Evolutionary conservation across 108 stramenopile genomes (phyloP), one percentile per base, ranked within the genome.

Genomic region (Nitzschia sp.): DNA sequence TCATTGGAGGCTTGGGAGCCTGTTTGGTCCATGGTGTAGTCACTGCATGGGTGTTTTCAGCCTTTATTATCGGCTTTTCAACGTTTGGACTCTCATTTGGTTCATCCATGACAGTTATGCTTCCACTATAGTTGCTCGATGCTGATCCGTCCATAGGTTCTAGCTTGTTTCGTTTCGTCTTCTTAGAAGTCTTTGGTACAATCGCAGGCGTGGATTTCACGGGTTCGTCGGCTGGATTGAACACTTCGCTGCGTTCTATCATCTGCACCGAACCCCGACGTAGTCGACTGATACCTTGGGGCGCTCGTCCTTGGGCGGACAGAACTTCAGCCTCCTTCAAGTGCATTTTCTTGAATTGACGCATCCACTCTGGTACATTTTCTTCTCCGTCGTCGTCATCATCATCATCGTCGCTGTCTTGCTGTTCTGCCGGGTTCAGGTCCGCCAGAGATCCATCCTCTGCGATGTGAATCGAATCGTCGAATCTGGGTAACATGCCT

Each of bases 341-440:
- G 29, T 68, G 54, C 67, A 68, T 68, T 32, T 68, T 55, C 26
- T 38, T 25, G 54, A 57, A 68, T 57, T 57, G 54, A 1, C 47
- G 42, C 67, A 68, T 68, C 67, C 67, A 68, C 29, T 68, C 67
- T 11, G 67, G 67, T 8, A 38, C 23, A 28, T 68, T 48, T 2
- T 57, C 1, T 4, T 46, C 56, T 9, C 57, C 67, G 18, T 46
- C 55, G 15, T 36, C 23, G 1, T 27, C 38, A 21, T 68, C 36
- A 57, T 57, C 67, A 17, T 31, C 51, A 66, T 49, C 15, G 28
- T 11, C 38, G 9, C 13, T 13, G 38, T 42, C 38, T 42, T 13
- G 38, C 6, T 42, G 38, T 42, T 42, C 38, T 42, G 9, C 38
- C 13, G 13, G 6, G 38, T 42, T 42, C 38, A 9, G 9, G 13